Conservation (phyloP, 2,329 filamentous ascomycete species). For the Diaporthe longicolla region DNA sequence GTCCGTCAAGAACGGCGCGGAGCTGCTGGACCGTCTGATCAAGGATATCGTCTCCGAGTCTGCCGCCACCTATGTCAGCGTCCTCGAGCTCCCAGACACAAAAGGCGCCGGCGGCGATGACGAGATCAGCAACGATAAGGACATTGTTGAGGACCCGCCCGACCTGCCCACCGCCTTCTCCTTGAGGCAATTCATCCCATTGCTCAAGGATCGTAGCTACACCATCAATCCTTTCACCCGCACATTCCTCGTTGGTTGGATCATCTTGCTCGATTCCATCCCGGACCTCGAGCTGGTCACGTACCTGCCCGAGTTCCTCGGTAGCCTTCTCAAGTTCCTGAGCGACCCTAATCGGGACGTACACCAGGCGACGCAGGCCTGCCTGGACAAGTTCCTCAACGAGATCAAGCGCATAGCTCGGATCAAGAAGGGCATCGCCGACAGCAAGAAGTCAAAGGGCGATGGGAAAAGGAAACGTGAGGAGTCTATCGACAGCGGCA, state of each 20-base stretch:
- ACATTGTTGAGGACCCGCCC: slow-evolving; percentile 57
- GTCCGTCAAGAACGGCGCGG: slow-evolving; percentile 97
- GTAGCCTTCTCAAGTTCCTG: slow-evolving; percentile 90
- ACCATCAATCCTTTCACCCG: slow-evolving; percentile 95
- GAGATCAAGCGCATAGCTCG: slow-evolving; percentile 96
- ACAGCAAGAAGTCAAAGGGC: slow-evolving; percentile 81
- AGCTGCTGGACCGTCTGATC: slow-evolving; percentile 92
- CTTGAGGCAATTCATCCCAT: slow-evolving; percentile 88
- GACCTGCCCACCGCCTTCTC: slow-evolving; percentile 89
- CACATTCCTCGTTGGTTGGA: slow-evolving; percentile 96
- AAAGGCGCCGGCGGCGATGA: slow-evolving; percentile 60
- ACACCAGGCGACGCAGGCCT: slow-evolving; percentile 91
- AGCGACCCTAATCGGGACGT: slow-evolving; percentile 94
- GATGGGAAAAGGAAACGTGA: slow-evolving; percentile 79
- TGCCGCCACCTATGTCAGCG: slow-evolving; percentile 92
- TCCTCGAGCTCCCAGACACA: slow-evolving; percentile 73
- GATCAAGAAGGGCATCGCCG: slow-evolving; percentile 91
- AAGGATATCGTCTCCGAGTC: slow-evolving; percentile 98
- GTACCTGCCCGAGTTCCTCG: slow-evolving; percentile 91
- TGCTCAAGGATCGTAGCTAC: slow-evolving; percentile 93
- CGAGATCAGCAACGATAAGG: slow-evolving; percentile 62
- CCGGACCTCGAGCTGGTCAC: slow-evolving; percentile 95
- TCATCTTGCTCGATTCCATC: slow-evolving; percentile 94
- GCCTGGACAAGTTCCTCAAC: slow-evolving; percentile 88
- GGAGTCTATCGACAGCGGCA: slow-evolving; percentile 77